Evolutionary conservation across 179 eudicot species (phyloP), one percentile per base, ranked within the genome.

Genomic region (Silene coronaria): DNA sequence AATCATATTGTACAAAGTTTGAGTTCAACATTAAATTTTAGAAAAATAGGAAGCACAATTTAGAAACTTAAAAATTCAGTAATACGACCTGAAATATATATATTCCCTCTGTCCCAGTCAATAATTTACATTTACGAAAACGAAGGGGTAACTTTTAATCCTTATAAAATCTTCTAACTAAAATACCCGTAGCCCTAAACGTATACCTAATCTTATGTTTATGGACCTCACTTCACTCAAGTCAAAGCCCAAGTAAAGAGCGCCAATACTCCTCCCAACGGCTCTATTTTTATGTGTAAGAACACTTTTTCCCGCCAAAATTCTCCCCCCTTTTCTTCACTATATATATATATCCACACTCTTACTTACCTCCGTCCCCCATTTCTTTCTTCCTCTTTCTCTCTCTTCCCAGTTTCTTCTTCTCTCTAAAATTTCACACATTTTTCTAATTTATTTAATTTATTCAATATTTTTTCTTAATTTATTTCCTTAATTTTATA

Each of bases 341-440:
- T 22, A 16, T 46, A 45, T 13, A 16, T 46, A 45, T 13, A 45
- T 13, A 42, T 30, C 21, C 3, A 7, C 13, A 27, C 57, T 26
- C 42, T 27, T 27, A 38, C 22, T 21, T 21, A 5, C 13, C 42
- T 53, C 13, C 46, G 3, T 27, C 21, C 58, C 57, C 58, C 21
- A 53, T n/a, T 55, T 30, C 9, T 34, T 34, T 70, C 60, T 14
- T 3, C 48, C 13, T 11, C 3, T 38, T 69, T 22, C 7, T 38
- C 11, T 19, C 13, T 67, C 24, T 42, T 22, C 14, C 17, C 8
- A n/a, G 13, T 65, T 38, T 67, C 23, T 42, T 12, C 14, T 1
- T 42, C 51, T 45, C 46, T 42, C 72, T 42, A 64, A 16, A 64
- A 64, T 7, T 24, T 51, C 58, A 53, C 65, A 60, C 66, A 61